Base-by-base conservation (phyloP, 1,139 yeast species). In the Entelexis sorbosivorans region DNA sequence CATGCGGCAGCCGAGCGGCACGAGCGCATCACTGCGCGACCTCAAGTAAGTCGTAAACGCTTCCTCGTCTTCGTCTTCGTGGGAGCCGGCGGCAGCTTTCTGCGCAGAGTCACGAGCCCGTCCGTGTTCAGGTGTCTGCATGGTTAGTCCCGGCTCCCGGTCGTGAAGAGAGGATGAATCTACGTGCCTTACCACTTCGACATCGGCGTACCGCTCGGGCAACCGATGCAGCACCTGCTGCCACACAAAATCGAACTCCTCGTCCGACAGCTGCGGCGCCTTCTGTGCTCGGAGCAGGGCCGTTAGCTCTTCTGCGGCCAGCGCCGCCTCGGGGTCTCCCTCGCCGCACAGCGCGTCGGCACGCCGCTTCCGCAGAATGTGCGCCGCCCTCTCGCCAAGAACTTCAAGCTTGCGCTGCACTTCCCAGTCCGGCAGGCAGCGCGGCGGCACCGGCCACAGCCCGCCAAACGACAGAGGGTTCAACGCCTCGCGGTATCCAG, bases 161-260 rank as follows among this genome's bases (percentile, higher is more conserved):
- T 44, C 39, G 39, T 10, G 32, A 34, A 6, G 32, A 44, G 31
- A 28, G 20, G 14, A 4, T 10, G 39, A 24, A 13, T 33, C 38
- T 44, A 34, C 39, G 22, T 26, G 35, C 88, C 91, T 82, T 82
- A 83, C 88, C 72, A 78, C 79, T 66, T 85, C 95, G 47, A 87
- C 82, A 68, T 84, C 88, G 53, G 85, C 93, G 44, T 85, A 82
- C 68, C 83, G 86, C 53, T 75, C 73, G 22, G 57, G 51, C 60
- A 89, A 73, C 59, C 81, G 84, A 44, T 72, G 68, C 10, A 81
- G 63, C 10, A 86, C 84, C 59, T 79, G 75, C 31, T 65, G 64
- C 96, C 96, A 89, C 56, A 87, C 73, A 53, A 81, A 86, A 58
- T 84, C 82, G 67, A 88, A 89, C 59, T 86, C 94, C 44, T 79